A percentile compares a stretch with the other conserved stretches of the same genome.
Conservation (phyloP, 2,329 filamentous ascomycete genomes). For the Trichoderma asperellum region DNA sequence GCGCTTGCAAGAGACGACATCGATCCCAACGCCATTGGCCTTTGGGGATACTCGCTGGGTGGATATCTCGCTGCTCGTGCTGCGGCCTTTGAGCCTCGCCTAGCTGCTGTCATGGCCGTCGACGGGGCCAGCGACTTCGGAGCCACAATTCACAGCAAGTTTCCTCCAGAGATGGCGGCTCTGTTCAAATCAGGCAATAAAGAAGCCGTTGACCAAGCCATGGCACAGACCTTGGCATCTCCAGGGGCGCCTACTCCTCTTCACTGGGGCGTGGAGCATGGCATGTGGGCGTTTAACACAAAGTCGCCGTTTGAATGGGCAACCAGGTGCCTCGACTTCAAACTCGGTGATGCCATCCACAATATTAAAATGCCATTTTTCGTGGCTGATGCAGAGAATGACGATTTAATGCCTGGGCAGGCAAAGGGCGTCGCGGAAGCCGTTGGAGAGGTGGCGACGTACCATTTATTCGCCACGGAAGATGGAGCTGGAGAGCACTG, state of each 20-base stretch:
- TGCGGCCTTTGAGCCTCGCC: conserved; percentile 50
- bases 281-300: conserved; percentile 37
- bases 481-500: conserved; percentile 32
- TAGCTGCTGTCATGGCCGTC: conserved; percentile 46
- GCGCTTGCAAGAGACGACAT: conserved; percentile 37
- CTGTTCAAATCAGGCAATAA: conserved; percentile 15
- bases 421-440: conserved; percentile 26
- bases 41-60: conserved; percentile 49
- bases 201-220: conserved; percentile 32
- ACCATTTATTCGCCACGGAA: conserved; percentile 27
- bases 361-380: conserved; percentile 35
- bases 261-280: conserved; percentile 36
- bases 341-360: conserved; percentile 31
- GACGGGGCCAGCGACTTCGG: conserved; percentile 46
- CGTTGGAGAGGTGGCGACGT: conserved; percentile 28
- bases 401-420: conserved; percentile 32
- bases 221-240: background rate
- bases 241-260: conserved; percentile 29
- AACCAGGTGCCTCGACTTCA: conserved; percentile 12
- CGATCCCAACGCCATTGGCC: conserved; percentile 40
- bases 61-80: conserved; percentile 47
- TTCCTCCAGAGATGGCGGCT: conserved; percentile 11
- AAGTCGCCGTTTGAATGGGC: conserved; percentile 34
- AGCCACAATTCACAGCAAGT: conserved; percentile 2
- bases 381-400: conserved; percentile 34